Base-by-base conservation (phyloP, 2,329 filamentous ascomycete species). In the Aspergillus aculeatinus region DNA sequence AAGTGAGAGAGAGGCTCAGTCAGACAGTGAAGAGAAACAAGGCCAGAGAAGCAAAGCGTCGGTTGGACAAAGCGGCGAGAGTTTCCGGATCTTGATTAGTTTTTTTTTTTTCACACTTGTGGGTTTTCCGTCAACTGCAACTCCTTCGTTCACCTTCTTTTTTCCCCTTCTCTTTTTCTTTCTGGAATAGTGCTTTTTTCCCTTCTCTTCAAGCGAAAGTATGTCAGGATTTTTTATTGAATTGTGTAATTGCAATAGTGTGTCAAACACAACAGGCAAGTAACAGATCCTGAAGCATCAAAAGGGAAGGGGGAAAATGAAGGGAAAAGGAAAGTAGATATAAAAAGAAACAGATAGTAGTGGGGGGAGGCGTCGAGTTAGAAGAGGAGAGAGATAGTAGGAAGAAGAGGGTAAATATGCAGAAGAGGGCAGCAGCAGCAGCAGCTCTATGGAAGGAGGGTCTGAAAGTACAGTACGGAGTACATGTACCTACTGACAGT, bases 251-350 rank as follows among this genome's bases (percentile, higher is more conserved):
- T 69, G 73, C 74, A 72, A 71, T 70, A 74, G 76, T 78, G 76
- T 79, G 74, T 79, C 76, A 77, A 78, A 78, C 76, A 78, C 76
- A 75, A 66, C 72, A 73, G 70, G 69, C 68, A 72, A 60, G 65
- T 59, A 35, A 12, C 16, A 35, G 33, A 35, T 44, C 65, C 69
- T 66, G 63, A 66, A 67, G 62, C 65, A 68, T 67, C 65, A 71
- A 66, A 5, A 35, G 12, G 14, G 33, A 35, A 6, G 33, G 12
- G 14, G 6, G 16, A 35, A 35, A 35, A 12, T 16, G 4, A 35
- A 35, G 14, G 33, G 62, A 63, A 65, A 66, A 62, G 65, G 51
- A 67, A 70, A 60, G 39, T 48, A 23, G 48, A 12, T 35, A 35
- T 35, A 35, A 60, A 63, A 64, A 60, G 63, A 54, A 60, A 58